Evolutionary conservation across 2,329 filamentous ascomycete species (phyloP), one percentile per base, ranked within the genome.

Genomic region (Hypoxylon sp.): DNA sequence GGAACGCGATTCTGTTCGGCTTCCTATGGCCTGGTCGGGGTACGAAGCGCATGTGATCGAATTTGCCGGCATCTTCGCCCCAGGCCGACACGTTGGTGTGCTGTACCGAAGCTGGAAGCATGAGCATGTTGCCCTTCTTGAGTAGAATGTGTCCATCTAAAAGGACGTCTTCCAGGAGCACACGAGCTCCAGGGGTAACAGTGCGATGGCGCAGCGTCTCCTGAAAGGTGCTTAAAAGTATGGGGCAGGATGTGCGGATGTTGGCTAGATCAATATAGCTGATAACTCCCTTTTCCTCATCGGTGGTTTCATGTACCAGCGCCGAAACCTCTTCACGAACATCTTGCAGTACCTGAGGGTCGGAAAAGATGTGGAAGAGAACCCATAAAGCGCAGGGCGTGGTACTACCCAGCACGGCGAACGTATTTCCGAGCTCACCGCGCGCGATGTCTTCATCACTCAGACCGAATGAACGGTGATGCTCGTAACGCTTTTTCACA

Each of bases 151-250:
- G 52, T 5, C 37, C 63, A 19, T 75, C 67, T 2, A 76, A 39
- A 10, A 63, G 5, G 1, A 73, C 73, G 14, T 78, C 74, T 10
- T 78, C 72, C 1, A 77, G 58, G 0, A 76, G 17, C 2, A 75
- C 39, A 4, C 76, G 73, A 1, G 71, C 35, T 0, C 72, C 72
- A 0, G 73, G 56, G 33, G 57, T 73, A 14, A 76, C 54, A 2
- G 73, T 60, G 19, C 72, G 76, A 46, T 69, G 69, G 2, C 75
- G 75, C 10, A 79, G 59, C 19, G 68, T 73, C 46, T 78, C 77
- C 22, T 78, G 72, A 37, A 76, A 78, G 1, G 73, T 76, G 33
- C 73, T 75, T 29, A 74, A n/a, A 5, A 79, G 72, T 1, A 75
- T 57, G 0, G 74, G 76, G n/a, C 76, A 78, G 3, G 69, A 60